A percentile compares a stretch with the other conserved stretches of the same genome.
Evolutionary conservation across 2,329 filamentous ascomycete species (phyloP).

Genomic region (Verticillium isaacii): DNA sequence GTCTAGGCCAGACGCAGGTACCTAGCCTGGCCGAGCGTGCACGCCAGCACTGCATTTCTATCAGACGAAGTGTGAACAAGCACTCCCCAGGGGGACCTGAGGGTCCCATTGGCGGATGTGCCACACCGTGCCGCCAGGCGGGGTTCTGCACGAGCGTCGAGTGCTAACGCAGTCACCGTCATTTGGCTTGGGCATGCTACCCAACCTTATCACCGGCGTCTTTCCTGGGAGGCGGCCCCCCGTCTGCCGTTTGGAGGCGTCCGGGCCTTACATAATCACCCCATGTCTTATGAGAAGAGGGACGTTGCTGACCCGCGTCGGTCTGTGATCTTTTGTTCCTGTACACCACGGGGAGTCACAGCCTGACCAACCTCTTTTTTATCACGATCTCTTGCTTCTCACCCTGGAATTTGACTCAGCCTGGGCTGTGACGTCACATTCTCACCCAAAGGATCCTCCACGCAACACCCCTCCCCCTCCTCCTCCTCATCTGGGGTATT

Average conservation of each 20-base stretch:
- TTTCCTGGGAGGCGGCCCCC: background rate
- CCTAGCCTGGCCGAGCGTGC: background rate
- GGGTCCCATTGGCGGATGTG: too few relatives aligned
- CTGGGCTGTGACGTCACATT: background rate
- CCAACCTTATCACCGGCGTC: background rate
- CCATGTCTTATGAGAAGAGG: background rate
- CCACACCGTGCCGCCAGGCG: too few relatives aligned
- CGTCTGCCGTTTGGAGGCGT: background rate
- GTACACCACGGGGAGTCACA: background rate
- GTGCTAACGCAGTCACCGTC: too few relatives aligned
- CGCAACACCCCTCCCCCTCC: background rate
- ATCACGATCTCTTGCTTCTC: background rate
- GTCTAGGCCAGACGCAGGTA: background rate
- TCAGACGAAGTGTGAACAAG: background rate
- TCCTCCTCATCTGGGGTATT: background rate
- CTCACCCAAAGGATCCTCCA: background rate
- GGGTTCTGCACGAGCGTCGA: too few relatives aligned
- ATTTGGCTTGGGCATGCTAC: background rate
- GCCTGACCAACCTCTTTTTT: background rate
- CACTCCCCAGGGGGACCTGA: background rate
- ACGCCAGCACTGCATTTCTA: background rate
- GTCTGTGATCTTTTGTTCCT: background rate
- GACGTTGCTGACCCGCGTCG: background rate
- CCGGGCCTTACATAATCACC: background rate
- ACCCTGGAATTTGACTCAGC: background rate